phyloP scores from a whole-genome alignment of 192 early-diverging fungal genomes.

The Coemansia sp. region DNA sequence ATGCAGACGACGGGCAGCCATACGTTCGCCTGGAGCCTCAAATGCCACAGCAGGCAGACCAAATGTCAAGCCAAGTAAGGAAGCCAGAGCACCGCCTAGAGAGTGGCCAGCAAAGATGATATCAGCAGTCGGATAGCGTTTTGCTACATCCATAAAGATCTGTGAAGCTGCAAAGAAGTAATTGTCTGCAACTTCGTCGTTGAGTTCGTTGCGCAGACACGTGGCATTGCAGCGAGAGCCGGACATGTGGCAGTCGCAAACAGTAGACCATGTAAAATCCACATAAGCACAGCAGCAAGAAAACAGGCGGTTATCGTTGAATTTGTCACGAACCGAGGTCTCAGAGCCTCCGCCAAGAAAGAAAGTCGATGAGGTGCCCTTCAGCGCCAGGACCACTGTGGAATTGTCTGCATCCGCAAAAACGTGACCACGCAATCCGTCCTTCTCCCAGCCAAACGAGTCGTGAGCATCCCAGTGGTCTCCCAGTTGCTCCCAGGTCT shows the following conservation, averaged over 20 bases:
- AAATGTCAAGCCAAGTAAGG: slow-evolving; percentile 78
- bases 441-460: slow-evolving; percentile 71
- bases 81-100: slow-evolving; percentile 74
- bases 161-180: slow-evolving; percentile 58
- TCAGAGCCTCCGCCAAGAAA: slow-evolving; percentile 68
- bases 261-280: slow-evolving; percentile 72
- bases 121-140: slow-evolving; percentile 65
- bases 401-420: slow-evolving; percentile 68
- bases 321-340: slow-evolving; percentile 71
- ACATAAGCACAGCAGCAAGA: slow-evolving; percentile 94
- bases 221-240: slow-evolving; percentile 59
- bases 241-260: slow-evolving; percentile 78
- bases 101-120: slow-evolving; percentile 88
- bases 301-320: slow-evolving; percentile 91
- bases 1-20: slow-evolving; percentile 77
- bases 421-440: slow-evolving; percentile 84
- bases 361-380: slow-evolving; percentile 76
- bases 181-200: slow-evolving; percentile 57
- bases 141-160: slow-evolving; percentile 64
- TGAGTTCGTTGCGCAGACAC: slow-evolving; percentile 64
- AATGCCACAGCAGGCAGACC: slow-evolving; percentile 79
- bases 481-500: slow-evolving; percentile 70
- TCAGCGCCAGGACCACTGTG: slow-evolving; percentile 78
- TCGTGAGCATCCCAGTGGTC: slow-evolving; percentile 64
- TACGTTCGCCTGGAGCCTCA: slow-evolving; percentile 80